A percentile compares a stretch with the other conserved stretches of the same genome.
These are phyloP conservation scores for Cercophora newfieldiana DNA, from an alignment of 495 filamentous ascomycete genomes.

Conservation along the genomic window DNA sequence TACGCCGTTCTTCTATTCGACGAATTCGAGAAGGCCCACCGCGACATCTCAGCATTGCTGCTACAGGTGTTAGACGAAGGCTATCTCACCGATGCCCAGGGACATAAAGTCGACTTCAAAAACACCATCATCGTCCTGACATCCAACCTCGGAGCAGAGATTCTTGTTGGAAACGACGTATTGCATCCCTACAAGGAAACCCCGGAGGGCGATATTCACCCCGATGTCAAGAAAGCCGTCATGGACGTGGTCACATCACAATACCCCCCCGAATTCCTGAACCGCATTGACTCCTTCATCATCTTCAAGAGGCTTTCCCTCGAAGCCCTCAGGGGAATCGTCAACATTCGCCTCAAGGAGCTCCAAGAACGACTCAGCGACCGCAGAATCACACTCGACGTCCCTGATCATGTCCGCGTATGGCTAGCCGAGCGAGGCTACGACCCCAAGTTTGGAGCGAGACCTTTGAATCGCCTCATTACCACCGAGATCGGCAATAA, in stretches of 20 bases:
- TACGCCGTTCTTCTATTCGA: conserved; percentile 95
- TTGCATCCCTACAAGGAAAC: conserved; percentile 60
- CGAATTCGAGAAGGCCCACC: conserved; percentile 96
- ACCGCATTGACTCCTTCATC: conserved; percentile 96
- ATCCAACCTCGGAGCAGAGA: conserved; percentile 83
- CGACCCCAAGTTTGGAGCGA: conserved; percentile 85
- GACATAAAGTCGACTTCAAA: conserved; percentile 93
- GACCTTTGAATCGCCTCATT: conserved; percentile 91
- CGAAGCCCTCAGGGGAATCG: conserved; percentile 82
- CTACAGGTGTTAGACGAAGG: conserved; percentile 96
- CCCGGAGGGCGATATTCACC: conserved; percentile 62
- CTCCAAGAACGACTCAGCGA: conserved; percentile 82
- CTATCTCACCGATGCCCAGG: conserved; percentile 92
- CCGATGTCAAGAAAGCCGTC: conserved; percentile 70
- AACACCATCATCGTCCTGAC: conserved; percentile 96
- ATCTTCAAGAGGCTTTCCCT: conserved; percentile 83
- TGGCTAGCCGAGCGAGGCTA: conserved; percentile 91
- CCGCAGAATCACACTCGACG: conserved; percentile 74
- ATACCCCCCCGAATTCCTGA: conserved; percentile 94
- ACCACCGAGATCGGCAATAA: conserved; percentile 83
- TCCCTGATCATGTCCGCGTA: conserved; percentile 67
- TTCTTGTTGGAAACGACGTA: conserved; percentile 62
- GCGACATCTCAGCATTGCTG: conserved; percentile 90
- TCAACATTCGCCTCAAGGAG: conserved; percentile 87
- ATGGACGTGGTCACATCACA: conserved; percentile 78